Evolutionary conservation across 495 filamentous ascomycete genomes (phyloP), one percentile per base, ranked within the genome.

Genomic region (Aspergillus olivimuriae): DNA sequence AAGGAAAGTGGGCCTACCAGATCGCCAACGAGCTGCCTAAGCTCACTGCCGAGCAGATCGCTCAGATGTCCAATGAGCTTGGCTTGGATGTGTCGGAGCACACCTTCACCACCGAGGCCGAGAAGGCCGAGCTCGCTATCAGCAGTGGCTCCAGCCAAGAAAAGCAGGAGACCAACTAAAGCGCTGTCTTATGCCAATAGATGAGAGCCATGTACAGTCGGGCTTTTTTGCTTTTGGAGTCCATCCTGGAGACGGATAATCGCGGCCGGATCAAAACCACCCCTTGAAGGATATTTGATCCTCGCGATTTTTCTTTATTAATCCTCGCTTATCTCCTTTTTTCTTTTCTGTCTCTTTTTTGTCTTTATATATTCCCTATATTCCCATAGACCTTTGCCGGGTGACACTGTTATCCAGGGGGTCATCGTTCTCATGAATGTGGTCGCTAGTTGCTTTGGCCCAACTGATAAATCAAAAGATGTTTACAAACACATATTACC

Each of bases 1-100:
- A 68, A 56, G 52, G 54, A 43, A 66, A 63, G 47, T 63, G 60
- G 60, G 47, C 62, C 17, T 66, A 53, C 58, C 41, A 51, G 50
- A 53, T 66, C 21, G 65, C 62, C 9, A 34, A 58, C 6, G 36
- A 59, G 22, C 14, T 68, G 46, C 65, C 65, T 42, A 68, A 68
- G 65, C 65, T 68, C 41, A 47, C 47, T 22, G 22, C 55, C 19
- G 55, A 48, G n/a, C 52, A 68, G 46, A 66, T 68, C 34, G 46
- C 41, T 26, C 47, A 62, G 36, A 55, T 57, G 47, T 53, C 56
- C 43, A 23, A 28, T 23, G 62, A 65, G 42, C 41, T 68, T 3
- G 64, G 64, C 32, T 44, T 68, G 11, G 53, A 56, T 34, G 4
- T 34, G 3, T 22, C 41, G 7, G 53, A 55, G 17, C 48, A 54